Percentiles rank a stretch among this genome's conserved stretches.
Conservation (phyloP, 768 basidiomycete genomes). For the Suillus bovinus region DNA sequence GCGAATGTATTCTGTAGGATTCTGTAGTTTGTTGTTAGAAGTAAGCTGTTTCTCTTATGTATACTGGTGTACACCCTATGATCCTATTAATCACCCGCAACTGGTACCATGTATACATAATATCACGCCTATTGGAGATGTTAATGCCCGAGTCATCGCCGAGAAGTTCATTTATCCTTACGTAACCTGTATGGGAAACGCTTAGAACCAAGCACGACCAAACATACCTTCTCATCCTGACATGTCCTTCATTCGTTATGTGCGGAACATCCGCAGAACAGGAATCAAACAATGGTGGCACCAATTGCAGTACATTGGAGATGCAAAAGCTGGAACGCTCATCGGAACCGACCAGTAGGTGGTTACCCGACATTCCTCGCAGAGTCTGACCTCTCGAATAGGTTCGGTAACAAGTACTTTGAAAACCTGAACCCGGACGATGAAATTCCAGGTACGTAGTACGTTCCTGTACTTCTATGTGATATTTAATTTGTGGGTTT, state of each 20-base stretch:
- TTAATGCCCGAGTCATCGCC: no score
- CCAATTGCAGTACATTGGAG: conserved; percentile 91
- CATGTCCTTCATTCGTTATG: conserved; percentile 75
- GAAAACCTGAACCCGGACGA: conserved; percentile 88
- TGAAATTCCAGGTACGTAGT: conserved; percentile 77
- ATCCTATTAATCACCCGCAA: neutral
- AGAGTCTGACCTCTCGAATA: conserved; percentile 30
- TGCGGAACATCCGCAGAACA: conserved; percentile 73
- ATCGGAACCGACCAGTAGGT: conserved; percentile 85
- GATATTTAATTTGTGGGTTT: neutral
- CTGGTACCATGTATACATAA: no score
- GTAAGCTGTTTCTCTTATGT: neutral
- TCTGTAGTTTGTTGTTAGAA: conserved; percentile 2
- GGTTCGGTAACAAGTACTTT: conserved; percentile 93
- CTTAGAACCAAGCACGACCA: conserved; percentile 23
- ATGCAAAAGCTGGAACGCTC: conserved; percentile 82
- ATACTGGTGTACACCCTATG: neutral
- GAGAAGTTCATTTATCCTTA: neutral
- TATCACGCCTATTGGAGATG: no score
- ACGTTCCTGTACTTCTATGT: neutral
- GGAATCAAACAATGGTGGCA: conserved; percentile 89
- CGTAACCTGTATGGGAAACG: neutral
- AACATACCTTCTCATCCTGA: conserved; percentile 16
- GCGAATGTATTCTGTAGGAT: conserved; percentile 6
- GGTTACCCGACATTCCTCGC: conserved; percentile 2